Conservation (phyloP, 345 rosid genomes). For the Psidium friedrichsthalianum region DNA sequence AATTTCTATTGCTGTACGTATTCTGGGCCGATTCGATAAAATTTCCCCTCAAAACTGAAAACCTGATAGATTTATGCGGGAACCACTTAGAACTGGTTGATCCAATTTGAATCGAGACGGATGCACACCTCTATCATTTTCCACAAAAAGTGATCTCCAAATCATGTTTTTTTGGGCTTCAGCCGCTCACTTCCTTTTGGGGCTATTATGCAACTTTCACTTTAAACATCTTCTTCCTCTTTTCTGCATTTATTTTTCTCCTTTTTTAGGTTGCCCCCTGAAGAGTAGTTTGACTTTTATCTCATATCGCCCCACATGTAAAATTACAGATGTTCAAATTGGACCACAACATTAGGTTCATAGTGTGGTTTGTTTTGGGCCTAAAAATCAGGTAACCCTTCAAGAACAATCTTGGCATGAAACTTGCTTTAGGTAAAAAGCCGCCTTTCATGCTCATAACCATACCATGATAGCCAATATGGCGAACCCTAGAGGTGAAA, state of each 20-base stretch:
- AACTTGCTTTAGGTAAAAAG: neutral
- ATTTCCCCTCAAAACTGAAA: neutral
- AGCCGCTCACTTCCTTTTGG: neutral
- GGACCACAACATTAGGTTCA: neutral
- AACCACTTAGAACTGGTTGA: neutral
- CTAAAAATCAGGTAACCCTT: neutral
- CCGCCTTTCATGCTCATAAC: neutral
- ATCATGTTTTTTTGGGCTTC: neutral
- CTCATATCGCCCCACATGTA: neutral
- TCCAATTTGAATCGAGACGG: neutral
- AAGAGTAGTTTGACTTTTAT: neutral
- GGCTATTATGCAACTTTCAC: neutral
- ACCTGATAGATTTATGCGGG: fast-evolving
- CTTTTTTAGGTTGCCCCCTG: neutral
- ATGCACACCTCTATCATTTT: neutral
- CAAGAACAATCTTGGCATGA: neutral
- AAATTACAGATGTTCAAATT: neutral
- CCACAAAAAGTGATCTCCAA: neutral
- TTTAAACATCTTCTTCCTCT: neutral
- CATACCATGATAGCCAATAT: neutral
- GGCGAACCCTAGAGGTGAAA: neutral
- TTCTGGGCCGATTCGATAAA: neutral
- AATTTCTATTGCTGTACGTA: neutral
- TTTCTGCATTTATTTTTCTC: neutral
- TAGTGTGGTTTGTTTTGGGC: neutral